phyloP scores from a whole-genome alignment of 73 alveolate species.

The Stentor coeruleus region DNA sequence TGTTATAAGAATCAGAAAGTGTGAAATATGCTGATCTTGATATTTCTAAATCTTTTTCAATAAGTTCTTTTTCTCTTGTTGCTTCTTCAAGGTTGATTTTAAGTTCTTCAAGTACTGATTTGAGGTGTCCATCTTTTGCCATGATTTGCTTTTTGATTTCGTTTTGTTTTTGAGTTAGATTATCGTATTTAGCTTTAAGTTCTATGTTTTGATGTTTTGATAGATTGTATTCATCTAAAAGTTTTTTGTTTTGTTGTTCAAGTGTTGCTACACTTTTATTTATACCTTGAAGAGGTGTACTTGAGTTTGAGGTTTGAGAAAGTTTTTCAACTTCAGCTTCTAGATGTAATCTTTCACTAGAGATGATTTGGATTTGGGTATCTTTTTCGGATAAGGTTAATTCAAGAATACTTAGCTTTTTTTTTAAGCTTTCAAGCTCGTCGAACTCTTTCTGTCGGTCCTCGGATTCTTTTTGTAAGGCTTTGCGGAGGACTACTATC shows the following conservation, averaged over 20 bases:
- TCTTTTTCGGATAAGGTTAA: not conserved
- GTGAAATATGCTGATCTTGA: not conserved
- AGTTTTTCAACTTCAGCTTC: not conserved
- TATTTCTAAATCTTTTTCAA: not conserved
- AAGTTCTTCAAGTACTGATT: not conserved
- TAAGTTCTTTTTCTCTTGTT: not conserved
- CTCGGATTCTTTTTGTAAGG: conserved; percentile 1
- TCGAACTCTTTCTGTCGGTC: conserved; percentile 8
- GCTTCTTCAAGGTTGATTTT: not conserved
- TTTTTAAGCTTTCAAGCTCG: not conserved
- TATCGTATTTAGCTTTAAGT: not conserved
- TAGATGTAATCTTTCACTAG: not conserved
- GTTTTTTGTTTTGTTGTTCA: not conserved
- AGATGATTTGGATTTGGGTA: not conserved
- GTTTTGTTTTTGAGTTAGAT: not conserved
- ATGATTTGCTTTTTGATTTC: not conserved
- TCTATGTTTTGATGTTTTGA: not conserved
- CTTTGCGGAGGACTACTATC: not conserved
- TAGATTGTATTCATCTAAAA: not conserved
- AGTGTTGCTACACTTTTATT: conserved; percentile 11
- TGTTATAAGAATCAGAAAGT: not conserved
- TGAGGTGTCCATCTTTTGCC: not conserved
- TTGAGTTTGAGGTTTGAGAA: too few relatives aligned
- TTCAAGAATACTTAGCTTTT: not conserved
- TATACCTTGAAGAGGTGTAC: too few relatives aligned